phyloP scores from a whole-genome alignment of 169 alveolate genomes.

The Babesia bovis region DNA sequence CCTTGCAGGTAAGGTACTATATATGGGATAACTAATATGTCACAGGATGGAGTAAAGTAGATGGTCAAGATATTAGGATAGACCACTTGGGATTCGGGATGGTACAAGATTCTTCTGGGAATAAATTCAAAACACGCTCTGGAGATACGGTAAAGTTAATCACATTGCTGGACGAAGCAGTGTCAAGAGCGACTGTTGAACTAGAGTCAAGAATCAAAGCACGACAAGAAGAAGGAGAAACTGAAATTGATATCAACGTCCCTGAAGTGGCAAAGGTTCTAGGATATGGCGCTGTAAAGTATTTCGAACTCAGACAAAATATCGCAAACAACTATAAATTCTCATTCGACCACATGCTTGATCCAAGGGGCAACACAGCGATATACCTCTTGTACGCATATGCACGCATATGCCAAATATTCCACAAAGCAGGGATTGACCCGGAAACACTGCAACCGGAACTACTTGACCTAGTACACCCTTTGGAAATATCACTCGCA shows the following conservation, averaged over 20 bases:
- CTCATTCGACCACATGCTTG: slow-evolving; percentile 96
- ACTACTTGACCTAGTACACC: slow-evolving; percentile 44
- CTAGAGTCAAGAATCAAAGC: slow-evolving; percentile 78
- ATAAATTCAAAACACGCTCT: slow-evolving; percentile 93
- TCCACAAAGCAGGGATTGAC: slow-evolving; percentile 84
- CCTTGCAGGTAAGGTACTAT: slow-evolving; percentile 77
- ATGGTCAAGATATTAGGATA: slow-evolving; percentile 72
- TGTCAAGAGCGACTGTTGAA: slow-evolving; percentile 89
- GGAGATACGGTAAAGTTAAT: slow-evolving; percentile 93
- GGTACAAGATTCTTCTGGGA: slow-evolving; percentile 91
- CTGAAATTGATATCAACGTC: slow-evolving; percentile 27
- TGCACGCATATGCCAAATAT: slow-evolving; percentile 93
- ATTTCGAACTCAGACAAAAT: slow-evolving; percentile 95
- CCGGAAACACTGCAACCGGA: slow-evolving; percentile 23
- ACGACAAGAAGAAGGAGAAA: slow-evolving; percentile 69
- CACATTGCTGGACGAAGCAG: slow-evolving; percentile 95
- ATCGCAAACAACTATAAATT: slow-evolving; percentile 92
- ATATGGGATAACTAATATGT: too few species aligned
- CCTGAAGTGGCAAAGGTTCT: slow-evolving; percentile 73
- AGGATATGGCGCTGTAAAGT: slow-evolving; percentile 97
- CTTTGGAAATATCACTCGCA: slow-evolving; percentile 71
- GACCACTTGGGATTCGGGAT: slow-evolving; percentile 98
- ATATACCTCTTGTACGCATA: slow-evolving; percentile 93
- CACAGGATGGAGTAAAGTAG: slow-evolving; percentile 80
- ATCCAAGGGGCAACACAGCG: slow-evolving; percentile 98